These are phyloP conservation scores for Pseudocercospora musae DNA, from an alignment of 2,329 filamentous ascomycete genomes.

Conservation along the genomic window DNA sequence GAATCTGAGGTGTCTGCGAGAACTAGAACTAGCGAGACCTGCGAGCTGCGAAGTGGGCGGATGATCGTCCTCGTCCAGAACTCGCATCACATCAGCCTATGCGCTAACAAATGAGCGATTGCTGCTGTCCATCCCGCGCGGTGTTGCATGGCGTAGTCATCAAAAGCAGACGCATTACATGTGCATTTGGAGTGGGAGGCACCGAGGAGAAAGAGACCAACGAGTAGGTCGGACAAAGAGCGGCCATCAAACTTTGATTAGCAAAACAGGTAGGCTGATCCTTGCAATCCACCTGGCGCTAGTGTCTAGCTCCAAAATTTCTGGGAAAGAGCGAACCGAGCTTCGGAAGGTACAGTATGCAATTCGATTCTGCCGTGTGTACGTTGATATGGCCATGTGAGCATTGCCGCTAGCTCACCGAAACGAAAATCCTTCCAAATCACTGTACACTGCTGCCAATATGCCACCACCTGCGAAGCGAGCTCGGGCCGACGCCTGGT, in stretches of 20 bases:
- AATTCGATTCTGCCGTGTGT: not conserved
- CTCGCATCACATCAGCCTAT: not conserved
- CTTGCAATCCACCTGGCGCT: not conserved
- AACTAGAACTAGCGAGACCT: not conserved
- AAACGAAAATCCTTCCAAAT: not conserved
- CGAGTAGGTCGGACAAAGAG: not conserved
- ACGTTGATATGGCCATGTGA: not conserved
- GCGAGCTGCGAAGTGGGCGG: not conserved
- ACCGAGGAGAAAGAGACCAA: not conserved
- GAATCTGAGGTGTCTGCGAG: constrained; percentile 4
- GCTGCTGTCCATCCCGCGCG: not conserved
- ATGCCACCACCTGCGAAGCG: constrained; percentile 32
- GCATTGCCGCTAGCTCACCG: not conserved
- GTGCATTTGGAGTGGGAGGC: not conserved
- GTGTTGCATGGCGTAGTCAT: not conserved
- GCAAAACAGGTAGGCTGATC: not conserved
- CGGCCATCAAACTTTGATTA: not conserved
- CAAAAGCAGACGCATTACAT: not conserved
- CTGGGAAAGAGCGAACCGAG: not conserved
- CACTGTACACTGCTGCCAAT: not conserved
- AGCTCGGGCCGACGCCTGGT: constrained; percentile 60
- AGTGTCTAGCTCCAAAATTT: not conserved
- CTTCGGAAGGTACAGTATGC: not conserved
- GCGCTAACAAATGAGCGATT: not conserved
- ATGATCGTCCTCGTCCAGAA: not conserved